phyloP scores from a whole-genome alignment of 768 basidiomycete species.

The Termitomyces sp. region DNA sequence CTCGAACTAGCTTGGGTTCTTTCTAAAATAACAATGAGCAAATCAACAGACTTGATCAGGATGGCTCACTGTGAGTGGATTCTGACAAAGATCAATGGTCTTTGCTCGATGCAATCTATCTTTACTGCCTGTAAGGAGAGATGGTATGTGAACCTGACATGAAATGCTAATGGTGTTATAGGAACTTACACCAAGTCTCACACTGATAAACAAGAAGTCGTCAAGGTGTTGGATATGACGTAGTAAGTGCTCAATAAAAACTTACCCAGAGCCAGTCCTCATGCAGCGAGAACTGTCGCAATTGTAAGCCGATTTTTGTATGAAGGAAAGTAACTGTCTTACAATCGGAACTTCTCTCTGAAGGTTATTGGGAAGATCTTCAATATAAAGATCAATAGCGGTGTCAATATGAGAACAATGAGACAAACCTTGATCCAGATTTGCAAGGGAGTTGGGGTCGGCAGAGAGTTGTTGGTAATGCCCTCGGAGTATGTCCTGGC shows the following conservation, averaged over 20 bases:
- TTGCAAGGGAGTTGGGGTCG: constrained; percentile 91
- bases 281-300: constrained; percentile 69
- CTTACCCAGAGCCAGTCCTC: constrained; percentile 96
- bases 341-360: constrained; percentile 92
- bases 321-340: constrained; percentile 23
- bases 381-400: neutral
- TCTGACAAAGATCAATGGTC: constrained; percentile 95
- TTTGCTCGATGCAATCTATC: constrained; percentile 78
- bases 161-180: neutral
- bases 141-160: neutral
- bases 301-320: neutral
- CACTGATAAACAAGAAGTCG: constrained; percentile 46
- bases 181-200: constrained; percentile 91
- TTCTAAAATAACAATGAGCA: constrained; percentile 50
- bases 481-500: constrained; percentile 80
- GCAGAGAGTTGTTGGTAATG: constrained; percentile 93
- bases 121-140: constrained; percentile 57
- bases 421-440: constrained; percentile 86
- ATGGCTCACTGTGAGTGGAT: constrained; percentile 81
- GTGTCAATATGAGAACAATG: neutral
- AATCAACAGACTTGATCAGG: no score
- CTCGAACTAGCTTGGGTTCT: constrained; percentile 93
- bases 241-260: neutral
- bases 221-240: neutral
- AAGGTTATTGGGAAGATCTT: constrained; percentile 94